Percentiles rank a stretch among this genome's conserved stretches.
Conservation (phyloP, 805 yeast species). For the Maudiozyma turicensis region DNA sequence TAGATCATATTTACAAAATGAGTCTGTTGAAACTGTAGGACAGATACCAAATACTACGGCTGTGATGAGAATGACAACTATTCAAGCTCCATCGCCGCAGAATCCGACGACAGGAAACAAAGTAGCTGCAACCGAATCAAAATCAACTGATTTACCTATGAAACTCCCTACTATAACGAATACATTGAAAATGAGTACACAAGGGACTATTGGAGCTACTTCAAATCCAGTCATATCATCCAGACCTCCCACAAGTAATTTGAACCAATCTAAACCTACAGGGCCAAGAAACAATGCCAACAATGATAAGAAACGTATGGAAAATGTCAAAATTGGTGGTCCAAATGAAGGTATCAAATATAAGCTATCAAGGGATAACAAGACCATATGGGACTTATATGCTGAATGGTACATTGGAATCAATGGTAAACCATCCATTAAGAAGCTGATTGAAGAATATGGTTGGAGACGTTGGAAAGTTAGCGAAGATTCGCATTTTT, state of each 20-base stretch:
- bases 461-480: conserved; percentile 33
- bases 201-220: neutral
- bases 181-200: neutral
- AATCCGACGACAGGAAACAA: neutral
- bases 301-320: neutral
- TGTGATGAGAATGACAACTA: neutral
- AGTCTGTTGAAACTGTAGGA: neutral
- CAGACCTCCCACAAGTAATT: neutral
- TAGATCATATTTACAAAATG: neutral
- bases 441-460: conserved; percentile 25
- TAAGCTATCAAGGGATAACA: conserved; percentile 30
- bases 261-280: neutral
- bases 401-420: conserved; percentile 32
- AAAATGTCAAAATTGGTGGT: conserved; percentile 5
- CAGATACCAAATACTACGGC: neutral
- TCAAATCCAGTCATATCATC: neutral
- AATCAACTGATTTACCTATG: neutral
- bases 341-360: conserved; percentile 27
- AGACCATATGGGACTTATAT: conserved; percentile 30
- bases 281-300: neutral
- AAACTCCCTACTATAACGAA: neutral
- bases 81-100: neutral
- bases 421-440: conserved; percentile 26
- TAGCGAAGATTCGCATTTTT: conserved; percentile 31
- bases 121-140: neutral